Conservation (phyloP, 1,284 basidiomycete species). For the Austroboletus novae-zelandiae region DNA sequence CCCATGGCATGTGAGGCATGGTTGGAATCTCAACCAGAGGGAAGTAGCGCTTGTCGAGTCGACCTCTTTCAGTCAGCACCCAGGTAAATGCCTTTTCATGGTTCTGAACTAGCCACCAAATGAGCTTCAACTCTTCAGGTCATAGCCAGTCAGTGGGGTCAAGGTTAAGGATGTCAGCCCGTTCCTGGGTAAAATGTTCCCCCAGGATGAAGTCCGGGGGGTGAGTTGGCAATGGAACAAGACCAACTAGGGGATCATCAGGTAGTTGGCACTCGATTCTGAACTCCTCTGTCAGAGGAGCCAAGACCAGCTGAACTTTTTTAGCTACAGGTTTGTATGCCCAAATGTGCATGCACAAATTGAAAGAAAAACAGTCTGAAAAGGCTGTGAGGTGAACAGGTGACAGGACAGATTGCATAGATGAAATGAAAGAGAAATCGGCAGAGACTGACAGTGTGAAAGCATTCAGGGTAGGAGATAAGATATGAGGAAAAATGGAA, state of each 20-base stretch:
- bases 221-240: neutral
- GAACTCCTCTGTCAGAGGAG: neutral
- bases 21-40: slow-evolving; percentile 15
- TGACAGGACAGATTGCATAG: neutral
- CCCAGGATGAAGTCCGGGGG: neutral
- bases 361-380: neutral
- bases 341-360: neutral
- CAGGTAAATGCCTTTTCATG: slow-evolving; percentile 31
- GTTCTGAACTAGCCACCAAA: slow-evolving; percentile 23
- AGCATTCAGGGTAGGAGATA: too few relatives aligned
- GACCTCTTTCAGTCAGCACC: slow-evolving; percentile 16
- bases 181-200: neutral
- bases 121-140: slow-evolving; percentile 23
- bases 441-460: too few relatives aligned
- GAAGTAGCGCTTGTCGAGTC: slow-evolving; percentile 17
- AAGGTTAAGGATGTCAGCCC: neutral
- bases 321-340: neutral
- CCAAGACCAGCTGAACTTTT: neutral
- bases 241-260: neutral
- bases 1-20: slow-evolving; percentile 19
- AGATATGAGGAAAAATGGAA: too few relatives aligned
- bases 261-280: accelerated
- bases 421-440: too few relatives aligned
- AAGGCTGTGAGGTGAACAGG: neutral
- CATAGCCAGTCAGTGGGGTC: slow-evolving; percentile 10